These are phyloP conservation scores for Cyberlindnera japonica DNA, from an alignment of 805 yeast species.

Conservation along the genomic window DNA sequence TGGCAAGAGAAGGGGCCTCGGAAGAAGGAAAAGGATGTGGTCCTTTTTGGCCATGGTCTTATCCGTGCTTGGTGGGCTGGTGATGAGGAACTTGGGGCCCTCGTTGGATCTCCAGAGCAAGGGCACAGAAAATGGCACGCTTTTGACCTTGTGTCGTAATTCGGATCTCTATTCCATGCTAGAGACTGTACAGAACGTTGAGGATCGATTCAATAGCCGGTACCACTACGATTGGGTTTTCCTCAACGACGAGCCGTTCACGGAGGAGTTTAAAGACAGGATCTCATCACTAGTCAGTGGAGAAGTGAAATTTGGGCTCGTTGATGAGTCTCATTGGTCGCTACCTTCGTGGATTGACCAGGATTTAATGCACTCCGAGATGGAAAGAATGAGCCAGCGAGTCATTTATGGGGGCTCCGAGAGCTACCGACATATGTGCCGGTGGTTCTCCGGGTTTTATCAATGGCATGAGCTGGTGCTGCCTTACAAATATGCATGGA, in stretches of 20 bases:
- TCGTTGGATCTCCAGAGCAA: no score
- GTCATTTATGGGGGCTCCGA: slow-evolving; percentile 73
- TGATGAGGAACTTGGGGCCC: not conserved
- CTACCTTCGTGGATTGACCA: slow-evolving; percentile 78
- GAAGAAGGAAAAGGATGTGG: not conserved
- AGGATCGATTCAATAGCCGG: slow-evolving; percentile 39
- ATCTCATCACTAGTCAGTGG: slow-evolving; percentile 61
- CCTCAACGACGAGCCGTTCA: slow-evolving; percentile 74
- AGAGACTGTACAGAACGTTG: slow-evolving; percentile 46
- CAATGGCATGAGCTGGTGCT: slow-evolving; percentile 64
- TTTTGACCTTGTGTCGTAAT: slow-evolving; percentile 56
- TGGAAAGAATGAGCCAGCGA: slow-evolving; percentile 49
- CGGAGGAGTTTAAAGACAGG: slow-evolving; percentile 59
- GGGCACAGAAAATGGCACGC: slow-evolving; percentile 40
- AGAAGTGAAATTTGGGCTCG: slow-evolving; percentile 61
- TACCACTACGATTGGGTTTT: slow-evolving; percentile 92
- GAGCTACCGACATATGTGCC: slow-evolving; percentile 86
- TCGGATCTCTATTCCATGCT: slow-evolving; percentile 48
- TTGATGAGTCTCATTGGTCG: slow-evolving; percentile 82
- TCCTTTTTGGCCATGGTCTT: no score
- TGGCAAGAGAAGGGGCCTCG: no score
- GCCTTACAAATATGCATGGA: slow-evolving; percentile 85
- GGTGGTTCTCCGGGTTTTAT: slow-evolving; percentile 83
- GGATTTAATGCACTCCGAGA: slow-evolving; percentile 59
- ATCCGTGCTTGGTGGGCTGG: no score